Evolutionary conservation across 139 green algal genomes (phyloP), one percentile per base, ranked within the genome.

Genomic region (Auxenochlorella pyrenoidosa): DNA sequence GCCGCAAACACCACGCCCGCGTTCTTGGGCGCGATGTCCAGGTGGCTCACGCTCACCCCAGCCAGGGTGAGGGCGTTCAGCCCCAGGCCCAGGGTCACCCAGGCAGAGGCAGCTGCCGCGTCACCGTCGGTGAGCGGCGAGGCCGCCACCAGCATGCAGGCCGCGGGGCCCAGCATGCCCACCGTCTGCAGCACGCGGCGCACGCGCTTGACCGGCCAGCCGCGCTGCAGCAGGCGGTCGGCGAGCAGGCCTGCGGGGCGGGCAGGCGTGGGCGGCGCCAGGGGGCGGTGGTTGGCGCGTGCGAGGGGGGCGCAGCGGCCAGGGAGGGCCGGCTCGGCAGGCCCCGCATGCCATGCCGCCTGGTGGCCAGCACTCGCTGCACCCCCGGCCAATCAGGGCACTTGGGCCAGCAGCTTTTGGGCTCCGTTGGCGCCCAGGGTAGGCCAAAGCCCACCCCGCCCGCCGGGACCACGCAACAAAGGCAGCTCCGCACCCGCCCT

Each of bases 91-190:
- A 94, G 44, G 16, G 93, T 96, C 59, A 97, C 94, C 82, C 95
- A 88, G 19, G 88, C 73, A 4, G 94, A 94, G 18, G 93, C 94
- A 2, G 91, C 40, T 1, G 24, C 80, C 3, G 91, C 82, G 41
- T 78, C 88, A 36, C 77, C 83, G 30, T 90, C 92, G 5, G 94
- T 91, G 18, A 91, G 22, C 0, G 95, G 94, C 0, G 91, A 94
- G 6, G 94, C 92, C 0, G 94, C 94, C 2, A 90, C 72, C 58
- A 95, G 84, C 70, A 97, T 91, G 80, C 94, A 96, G 15, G 83
- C 88, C 16, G 94, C 94, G 26, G 94, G 94, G 36, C 94, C 95
- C 60, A 97, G 68, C 95, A 97, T 97, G 79, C 95, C 95, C 5
- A 91, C 75, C 13, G 92, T 84, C 88, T 94, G 86, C 85, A 93